Base-by-base conservation (phyloP, 2,329 filamentous ascomycete genomes). In the Coniella lustricola region DNA sequence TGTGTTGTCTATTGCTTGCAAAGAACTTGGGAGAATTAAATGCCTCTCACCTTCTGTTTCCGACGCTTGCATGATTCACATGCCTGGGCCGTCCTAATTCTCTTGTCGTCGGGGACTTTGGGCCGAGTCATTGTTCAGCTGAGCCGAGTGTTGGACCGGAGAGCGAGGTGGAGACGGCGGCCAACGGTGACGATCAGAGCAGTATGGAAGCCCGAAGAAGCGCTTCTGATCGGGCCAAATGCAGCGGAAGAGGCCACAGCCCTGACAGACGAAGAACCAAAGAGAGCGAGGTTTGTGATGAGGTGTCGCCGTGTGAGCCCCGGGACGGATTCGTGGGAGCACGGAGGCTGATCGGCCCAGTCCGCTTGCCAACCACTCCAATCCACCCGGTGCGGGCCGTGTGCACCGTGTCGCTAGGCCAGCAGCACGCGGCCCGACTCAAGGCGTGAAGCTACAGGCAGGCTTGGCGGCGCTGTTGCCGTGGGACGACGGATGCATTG, bases 21-120 rank as follows among this genome's bases (percentile, higher is more conserved):
- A 44, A 42, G 16, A 35, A 7, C 16, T 21, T 9, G 12, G 8
- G 16, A 39, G 35, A 46, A n/a, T 13, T 21, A 17, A 18, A 16
- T 14, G 25, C 5, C 22, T 18, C 74, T 70, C 60, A 81, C 81
- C 71, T 84, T 85, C 66, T 84, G 81, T 62, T 85, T 85, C 53
- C 81, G 74, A 51, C 74, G 72, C 64, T 82, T 84, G 67, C 81
- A 85, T 54, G 70, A 76, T 54, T 82, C 76, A 62, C 81, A 85
- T 35, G 81, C 81, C 56, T 79, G 75, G 21, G 77, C 76, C 44
- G 75, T 84, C 57, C 81, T 75, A 64, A 80, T 76, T 55, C 81
- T 73, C 62, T 81, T 77, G 54, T 82, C 77, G 56, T 73, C 71
- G 29, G 74, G 69, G 51, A 81, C 75, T 61, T 72, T 77, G 44